Evolutionary conservation across 768 basidiomycete genomes (phyloP).

Genomic region (Suillus spraguei): DNA sequence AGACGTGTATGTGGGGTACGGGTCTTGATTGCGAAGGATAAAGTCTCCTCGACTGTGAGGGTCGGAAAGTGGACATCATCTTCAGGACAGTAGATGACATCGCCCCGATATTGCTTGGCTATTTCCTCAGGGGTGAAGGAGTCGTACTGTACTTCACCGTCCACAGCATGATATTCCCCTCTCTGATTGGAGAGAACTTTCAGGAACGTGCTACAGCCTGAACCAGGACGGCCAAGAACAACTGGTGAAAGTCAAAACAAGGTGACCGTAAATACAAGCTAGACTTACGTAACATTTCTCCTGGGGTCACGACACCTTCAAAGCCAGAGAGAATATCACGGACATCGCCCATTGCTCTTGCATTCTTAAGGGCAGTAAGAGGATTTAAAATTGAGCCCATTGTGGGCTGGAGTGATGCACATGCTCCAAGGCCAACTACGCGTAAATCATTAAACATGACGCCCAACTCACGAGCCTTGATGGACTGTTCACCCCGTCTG

Average conservation of each 20-base stretch:
- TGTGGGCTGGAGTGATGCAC: conserved; percentile 57
- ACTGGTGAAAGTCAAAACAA: conserved; percentile 42
- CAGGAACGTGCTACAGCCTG: conserved; percentile 84
- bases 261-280: neutral
- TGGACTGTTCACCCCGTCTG: conserved; percentile 52
- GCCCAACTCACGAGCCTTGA: conserved; percentile 57
- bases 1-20: conserved; percentile 59
- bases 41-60: conserved; percentile 76
- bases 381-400: conserved; percentile 68
- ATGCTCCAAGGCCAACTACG: conserved; percentile 60
- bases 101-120: conserved; percentile 68
- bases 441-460: conserved; percentile 60
- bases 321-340: conserved; percentile 56
- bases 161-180: conserved; percentile 63
- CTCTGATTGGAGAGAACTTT: conserved; percentile 81
- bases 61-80: conserved; percentile 88
- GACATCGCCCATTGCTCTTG: conserved; percentile 54
- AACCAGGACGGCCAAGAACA: conserved; percentile 83
- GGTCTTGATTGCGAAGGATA: conserved; percentile 66
- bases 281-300: conserved; percentile 70
- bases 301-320: conserved; percentile 58
- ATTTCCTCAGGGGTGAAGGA: conserved; percentile 72
- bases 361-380: conserved; percentile 39
- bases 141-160: conserved; percentile 79
- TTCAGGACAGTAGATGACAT: conserved; percentile 80